Evolutionary conservation across 164 flowering plant genomes (phyloP), one percentile per base, ranked within the genome.

Genomic region (Nymphaea thermarum): DNA sequence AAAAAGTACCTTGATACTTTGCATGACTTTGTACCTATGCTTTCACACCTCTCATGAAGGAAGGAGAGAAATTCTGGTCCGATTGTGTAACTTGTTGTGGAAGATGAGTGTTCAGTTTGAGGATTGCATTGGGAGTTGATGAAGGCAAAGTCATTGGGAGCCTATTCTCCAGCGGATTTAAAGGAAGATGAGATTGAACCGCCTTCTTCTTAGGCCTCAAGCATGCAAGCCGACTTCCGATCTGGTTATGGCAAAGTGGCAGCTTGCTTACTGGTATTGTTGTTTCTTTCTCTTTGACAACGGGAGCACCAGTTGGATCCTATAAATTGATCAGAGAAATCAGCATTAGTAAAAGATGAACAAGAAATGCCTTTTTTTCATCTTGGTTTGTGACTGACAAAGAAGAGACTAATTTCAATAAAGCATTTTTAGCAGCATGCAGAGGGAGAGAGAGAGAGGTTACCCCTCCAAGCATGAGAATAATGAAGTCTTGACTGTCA

Each of bases 251-350:
- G 82, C 83, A 83, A 44, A 78, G 63, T 6, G 89, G 91, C 6
- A 85, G 84, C 69, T 78, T 79, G 72, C 77, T 76, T 4, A 80
- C 82, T 60, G 57, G 81, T 16, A 78, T 64, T 6, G 80, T 71
- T 25, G 76, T 77, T 79, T 89, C 91, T 67, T 84, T 84, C 68
- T 86, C 94, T 65, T 68, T 86, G 3, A 75, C 65, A 3, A 88
- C 80, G 36, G 85, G 83, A 51, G 86, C 86, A 65, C 90, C 90
- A 53, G 82, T 81, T 1, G 87, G 87, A 68, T 87, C 91, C 95
- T 87, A 81, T 65, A 71, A 2, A 64, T 36, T 43, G 4, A 64
- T 42, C 2, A 44, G 3, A 42, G 15, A n/a, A 60, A 4, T 5
- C 44, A 6, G 43, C 69, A 47, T 47, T 47, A 47, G 12, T 12